phyloP scores from a whole-genome alignment of 345 rosid genomes.

The Salix caprea region DNA sequence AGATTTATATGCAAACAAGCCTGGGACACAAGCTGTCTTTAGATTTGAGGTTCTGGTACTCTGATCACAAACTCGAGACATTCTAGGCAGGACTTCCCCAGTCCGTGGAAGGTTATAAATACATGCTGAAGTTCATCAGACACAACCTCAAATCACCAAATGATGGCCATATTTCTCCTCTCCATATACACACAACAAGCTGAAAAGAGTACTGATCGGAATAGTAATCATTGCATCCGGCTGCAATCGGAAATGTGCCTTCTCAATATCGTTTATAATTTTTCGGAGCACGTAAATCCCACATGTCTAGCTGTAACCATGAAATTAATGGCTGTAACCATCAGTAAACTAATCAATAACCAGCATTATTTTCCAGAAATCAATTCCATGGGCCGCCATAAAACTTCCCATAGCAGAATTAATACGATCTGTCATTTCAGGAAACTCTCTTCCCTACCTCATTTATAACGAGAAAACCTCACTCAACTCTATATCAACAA shows the following conservation, averaged over 20 bases:
- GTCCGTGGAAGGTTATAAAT: background rate
- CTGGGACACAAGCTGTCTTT: background rate
- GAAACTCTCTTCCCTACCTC: background rate
- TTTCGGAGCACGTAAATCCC: background rate
- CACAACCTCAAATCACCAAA: background rate
- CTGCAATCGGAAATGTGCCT: background rate
- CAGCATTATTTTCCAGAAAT: background rate
- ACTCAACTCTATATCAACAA: background rate
- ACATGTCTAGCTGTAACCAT: background rate
- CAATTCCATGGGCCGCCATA: background rate
- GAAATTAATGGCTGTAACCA: background rate
- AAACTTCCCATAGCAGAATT: background rate
- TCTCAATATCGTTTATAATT: no score
- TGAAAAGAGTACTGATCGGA: background rate
- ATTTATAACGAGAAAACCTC: background rate
- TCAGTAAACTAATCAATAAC: background rate
- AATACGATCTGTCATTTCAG: background rate
- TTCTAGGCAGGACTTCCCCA: background rate
- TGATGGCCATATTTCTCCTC: background rate
- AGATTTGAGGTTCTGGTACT: background rate
- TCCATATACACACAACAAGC: background rate
- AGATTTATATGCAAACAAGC: background rate
- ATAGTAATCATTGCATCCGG: background rate
- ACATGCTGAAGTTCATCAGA: background rate
- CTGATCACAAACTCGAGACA: background rate